Base-by-base conservation (phyloP, 495 filamentous ascomycete genomes). In the Sphaerosporella brunnea region DNA sequence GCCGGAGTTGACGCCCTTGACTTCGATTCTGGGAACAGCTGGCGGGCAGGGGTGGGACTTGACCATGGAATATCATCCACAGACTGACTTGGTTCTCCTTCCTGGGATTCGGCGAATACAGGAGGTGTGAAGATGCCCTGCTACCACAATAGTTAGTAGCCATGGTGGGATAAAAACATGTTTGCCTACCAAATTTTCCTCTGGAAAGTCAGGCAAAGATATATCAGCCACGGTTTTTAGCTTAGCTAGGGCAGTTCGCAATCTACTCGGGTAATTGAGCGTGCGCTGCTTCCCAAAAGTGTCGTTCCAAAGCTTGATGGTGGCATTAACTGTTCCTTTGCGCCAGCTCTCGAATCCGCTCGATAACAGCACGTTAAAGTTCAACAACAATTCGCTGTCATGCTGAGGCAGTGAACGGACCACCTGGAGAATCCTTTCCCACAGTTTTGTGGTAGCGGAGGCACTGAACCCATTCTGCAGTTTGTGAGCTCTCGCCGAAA, bases 221-320 rank as follows among this genome's bases (percentile, higher is more conserved):
- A 76, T 49, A 2, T 70, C 70, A 3, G 70, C 65, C 18, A 66
- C 53, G 9, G 62, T 53, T 23, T 65, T 54, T 13, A 79, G 55
- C 24, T 62, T 66, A 23, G 63, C 62, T 24, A 84, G 54, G 9
- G 68, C 69, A 2, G 50, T 50, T 35, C 64, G 63, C 16, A 83
- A 56, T n/a, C 56, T 48, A 13, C 55, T 44, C 1, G 74, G 66
- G 56, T 72, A 75, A 30, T 64, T 55, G 5, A 74, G 42, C 5
- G 45, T 48, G 5, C 65, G 53, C 48, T 72, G 64, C 26, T 48
- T 52, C 1, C 68, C 73, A 59, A 78, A 79, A 0, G 68, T 74
- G 1, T 63, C 50, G 43, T 74, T 73, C 77, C 78, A 84, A 47
- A 75, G 65, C 4, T 65, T 64, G 20, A 80, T 59, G 23, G 75